Evolutionary conservation across 495 filamentous ascomycete genomes (phyloP).

Genomic region (Neurospora sp.): DNA sequence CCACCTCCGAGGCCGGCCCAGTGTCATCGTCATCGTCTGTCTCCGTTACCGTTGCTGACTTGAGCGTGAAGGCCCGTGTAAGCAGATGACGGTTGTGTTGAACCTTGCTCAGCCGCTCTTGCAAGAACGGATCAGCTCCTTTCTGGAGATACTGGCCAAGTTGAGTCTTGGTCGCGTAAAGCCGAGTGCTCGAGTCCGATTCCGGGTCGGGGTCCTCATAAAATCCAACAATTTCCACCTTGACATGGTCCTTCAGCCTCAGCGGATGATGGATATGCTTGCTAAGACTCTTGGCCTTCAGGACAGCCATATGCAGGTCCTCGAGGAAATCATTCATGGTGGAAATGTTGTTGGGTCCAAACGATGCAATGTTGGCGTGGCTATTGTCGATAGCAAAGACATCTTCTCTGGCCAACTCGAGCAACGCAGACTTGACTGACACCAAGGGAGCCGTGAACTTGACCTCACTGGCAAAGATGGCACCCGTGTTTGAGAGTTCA

Average conservation of each 20-base stretch:
- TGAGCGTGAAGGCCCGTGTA: constrained; percentile 4
- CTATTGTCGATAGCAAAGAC: constrained; percentile 48
- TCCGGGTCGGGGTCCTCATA: constrained; percentile 44
- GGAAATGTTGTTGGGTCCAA: constrained; percentile 41
- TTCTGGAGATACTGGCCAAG: constrained; percentile 40
- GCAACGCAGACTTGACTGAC: constrained; percentile 49
- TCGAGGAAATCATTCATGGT: constrained; percentile 40
- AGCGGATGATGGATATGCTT: constrained; percentile 33
- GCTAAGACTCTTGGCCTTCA: constrained; percentile 31
- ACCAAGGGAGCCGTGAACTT: constrained; percentile 48
- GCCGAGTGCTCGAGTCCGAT: constrained; percentile 15
- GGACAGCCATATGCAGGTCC: constrained; percentile 36
- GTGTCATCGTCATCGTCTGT: constrained; percentile 2
- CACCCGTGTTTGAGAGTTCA: constrained; percentile 35
- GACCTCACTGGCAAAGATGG: constrained; percentile 17
- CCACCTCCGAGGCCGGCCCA: neutral
- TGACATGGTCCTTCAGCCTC: constrained; percentile 40
- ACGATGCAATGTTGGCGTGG: constrained; percentile 47
- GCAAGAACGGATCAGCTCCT: constrained; percentile 32
- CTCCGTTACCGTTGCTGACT: constrained; percentile 6
- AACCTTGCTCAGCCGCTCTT: constrained; percentile 29
- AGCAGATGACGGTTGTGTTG: constrained; percentile 1
- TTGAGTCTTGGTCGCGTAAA: constrained; percentile 31
- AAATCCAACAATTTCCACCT: constrained; percentile 51
- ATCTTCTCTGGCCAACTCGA: constrained; percentile 45